phyloP scores from a whole-genome alignment of 1,284 basidiomycete genomes.

The Spongispora temasekensis region DNA sequence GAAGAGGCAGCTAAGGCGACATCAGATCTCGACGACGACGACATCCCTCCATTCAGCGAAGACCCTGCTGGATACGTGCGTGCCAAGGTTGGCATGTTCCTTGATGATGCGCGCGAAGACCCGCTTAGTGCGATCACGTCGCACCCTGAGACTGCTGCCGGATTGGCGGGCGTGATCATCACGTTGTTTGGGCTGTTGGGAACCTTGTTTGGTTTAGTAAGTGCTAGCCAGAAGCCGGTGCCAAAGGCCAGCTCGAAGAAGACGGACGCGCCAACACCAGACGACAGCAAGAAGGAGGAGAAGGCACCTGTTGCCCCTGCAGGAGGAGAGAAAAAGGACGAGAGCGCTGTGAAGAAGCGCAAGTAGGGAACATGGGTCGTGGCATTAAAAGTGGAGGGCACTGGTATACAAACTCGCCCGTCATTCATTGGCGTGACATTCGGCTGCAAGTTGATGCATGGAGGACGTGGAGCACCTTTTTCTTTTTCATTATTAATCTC shows the following conservation, averaged over 20 bases:
- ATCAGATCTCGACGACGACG: slow-evolving; percentile 47
- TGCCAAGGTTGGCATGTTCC: slow-evolving; percentile 70
- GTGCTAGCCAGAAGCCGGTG: slow-evolving; percentile 67
- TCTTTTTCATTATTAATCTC: slow-evolving; percentile 6
- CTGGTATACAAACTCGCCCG: slow-evolving; percentile 8
- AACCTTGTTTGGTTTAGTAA: slow-evolving; percentile 76
- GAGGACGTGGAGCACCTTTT: slow-evolving; percentile 1
- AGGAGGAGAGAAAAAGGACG: slow-evolving; percentile 62
- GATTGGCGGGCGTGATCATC: slow-evolving; percentile 69
- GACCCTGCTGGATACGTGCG: slow-evolving; percentile 82
- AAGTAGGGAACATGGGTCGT: slow-evolving; percentile 28
- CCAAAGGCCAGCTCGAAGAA: slow-evolving; percentile 73
- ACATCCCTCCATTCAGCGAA: slow-evolving; percentile 60
- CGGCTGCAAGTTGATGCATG: slow-evolving; percentile 6
- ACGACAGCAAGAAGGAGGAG: slow-evolving; percentile 69
- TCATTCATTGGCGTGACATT: slow-evolving; percentile 13
- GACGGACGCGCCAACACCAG: slow-evolving; percentile 62
- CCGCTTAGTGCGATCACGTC: slow-evolving; percentile 77
- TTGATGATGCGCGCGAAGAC: slow-evolving; percentile 72
- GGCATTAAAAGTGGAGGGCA: slow-evolving; percentile 17
- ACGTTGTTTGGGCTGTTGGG: slow-evolving; percentile 85
- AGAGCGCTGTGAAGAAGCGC: slow-evolving; percentile 33
- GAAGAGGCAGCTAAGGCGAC: slow-evolving; percentile 56
- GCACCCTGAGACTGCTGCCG: slow-evolving; percentile 83
- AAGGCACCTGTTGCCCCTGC: slow-evolving; percentile 67